Evolutionary conservation across 495 filamentous ascomycete species (phyloP).

Genomic region (Penicillium odoratum): DNA sequence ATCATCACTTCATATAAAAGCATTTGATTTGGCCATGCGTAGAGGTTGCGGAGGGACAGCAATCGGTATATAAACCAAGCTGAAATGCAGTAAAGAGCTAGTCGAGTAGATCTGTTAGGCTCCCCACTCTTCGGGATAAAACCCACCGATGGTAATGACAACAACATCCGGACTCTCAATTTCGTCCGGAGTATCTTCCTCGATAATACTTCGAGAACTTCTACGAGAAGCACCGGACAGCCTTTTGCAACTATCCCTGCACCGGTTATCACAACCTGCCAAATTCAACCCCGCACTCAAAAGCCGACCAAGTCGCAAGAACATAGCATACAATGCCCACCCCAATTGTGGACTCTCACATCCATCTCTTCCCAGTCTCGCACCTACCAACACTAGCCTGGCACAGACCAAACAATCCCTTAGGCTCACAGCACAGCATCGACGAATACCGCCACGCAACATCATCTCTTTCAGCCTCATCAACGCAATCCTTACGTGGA

Average conservation of each 20-base stretch:
- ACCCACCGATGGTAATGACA: not conserved
- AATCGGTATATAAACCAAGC: no score
- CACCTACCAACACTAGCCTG: constrained; percentile 65
- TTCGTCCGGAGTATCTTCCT: not conserved
- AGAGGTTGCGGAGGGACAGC: no score
- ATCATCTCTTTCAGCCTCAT: constrained; percentile 10
- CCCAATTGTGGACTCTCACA: constrained; percentile 76
- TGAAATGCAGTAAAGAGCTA: no score
- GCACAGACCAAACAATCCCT: constrained; percentile 54
- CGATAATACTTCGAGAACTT: not conserved
- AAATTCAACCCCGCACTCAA: not conserved
- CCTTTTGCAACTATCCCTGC: not conserved
- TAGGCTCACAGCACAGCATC: constrained; percentile 62
- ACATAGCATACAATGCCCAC: constrained; percentile 14
- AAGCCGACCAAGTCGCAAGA: not conserved
- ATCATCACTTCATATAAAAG: not conserved
- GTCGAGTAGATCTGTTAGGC: not conserved
- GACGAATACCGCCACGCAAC: constrained; percentile 52
- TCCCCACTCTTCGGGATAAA: constrained; percentile 7
- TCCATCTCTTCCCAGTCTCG: constrained; percentile 75
- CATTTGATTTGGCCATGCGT: no score
- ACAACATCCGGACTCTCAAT: not conserved
- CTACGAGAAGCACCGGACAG: no score
- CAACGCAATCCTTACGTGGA: constrained; percentile 47
- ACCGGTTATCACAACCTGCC: not conserved